Evolutionary conservation across 2,329 filamentous ascomycete genomes (phyloP).

Genomic region (Apiospora arundinis): DNA sequence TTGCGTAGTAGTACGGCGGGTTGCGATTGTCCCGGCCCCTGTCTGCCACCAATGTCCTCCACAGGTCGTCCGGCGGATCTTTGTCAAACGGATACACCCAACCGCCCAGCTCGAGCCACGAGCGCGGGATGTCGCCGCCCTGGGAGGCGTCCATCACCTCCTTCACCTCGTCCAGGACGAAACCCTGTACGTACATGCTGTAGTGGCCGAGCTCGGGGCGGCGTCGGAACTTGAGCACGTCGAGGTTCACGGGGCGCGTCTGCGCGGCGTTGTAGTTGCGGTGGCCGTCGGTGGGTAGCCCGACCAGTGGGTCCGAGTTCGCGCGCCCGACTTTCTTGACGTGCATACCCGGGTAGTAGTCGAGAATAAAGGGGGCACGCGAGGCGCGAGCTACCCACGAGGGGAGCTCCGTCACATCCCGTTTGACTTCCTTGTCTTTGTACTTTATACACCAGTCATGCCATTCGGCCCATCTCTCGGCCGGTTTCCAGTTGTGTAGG

Average conservation of each 20-base stretch:
- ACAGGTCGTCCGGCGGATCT: conserved; percentile 35
- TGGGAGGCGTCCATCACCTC: conserved; percentile 29
- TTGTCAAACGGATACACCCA: background rate
- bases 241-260: background rate
- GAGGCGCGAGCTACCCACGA: conserved; percentile 33
- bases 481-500: background rate
- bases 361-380: conserved; percentile 35
- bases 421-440: background rate
- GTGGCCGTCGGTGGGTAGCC: conserved; percentile 33
- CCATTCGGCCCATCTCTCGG: background rate
- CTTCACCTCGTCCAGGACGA: conserved; percentile 35
- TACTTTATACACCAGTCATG: background rate
- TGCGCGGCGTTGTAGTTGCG: conserved; percentile 41
- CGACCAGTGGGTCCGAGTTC: conserved; percentile 45
- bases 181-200: conserved; percentile 42
- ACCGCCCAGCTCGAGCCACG: background rate
- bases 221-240: conserved; percentile 32
- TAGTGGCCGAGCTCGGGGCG: conserved; percentile 30
- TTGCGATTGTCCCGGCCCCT: conserved; percentile 33
- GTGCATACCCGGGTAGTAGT: conserved; percentile 29
- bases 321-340: conserved; percentile 31
- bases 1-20: conserved; percentile 35
- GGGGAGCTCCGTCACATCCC: background rate
- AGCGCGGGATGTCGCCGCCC: conserved; percentile 22
- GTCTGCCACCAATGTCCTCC: conserved; percentile 36